Base-by-base conservation (phyloP, 2,329 filamentous ascomycete species). In the Boeremia exigua region DNA sequence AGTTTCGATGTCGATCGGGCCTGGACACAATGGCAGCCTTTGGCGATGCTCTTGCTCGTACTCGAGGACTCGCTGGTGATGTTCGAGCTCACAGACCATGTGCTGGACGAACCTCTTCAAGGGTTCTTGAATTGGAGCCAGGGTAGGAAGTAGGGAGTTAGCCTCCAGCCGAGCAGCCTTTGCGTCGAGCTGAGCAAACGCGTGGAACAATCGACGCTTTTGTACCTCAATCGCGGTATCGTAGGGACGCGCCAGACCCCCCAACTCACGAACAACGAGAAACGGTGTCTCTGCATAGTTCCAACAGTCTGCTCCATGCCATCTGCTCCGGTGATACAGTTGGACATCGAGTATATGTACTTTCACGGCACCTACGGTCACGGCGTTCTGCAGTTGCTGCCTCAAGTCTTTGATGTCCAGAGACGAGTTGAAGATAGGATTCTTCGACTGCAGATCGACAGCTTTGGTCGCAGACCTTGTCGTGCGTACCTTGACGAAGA, bases 321-420 rank as follows among this genome's bases (percentile, higher is more conserved):
- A 56, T 8, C 61, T 56, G 43, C 63, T 64, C 28, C 59, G 66
- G 44, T 70, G 48, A 8, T 62, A 54, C 9, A 69, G 46, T 37
- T 71, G 69, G 2, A 70, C 59, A 17, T 70, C 65, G 1, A 73
- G 44, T 2, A 71, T 42, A 36, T 71, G 66, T 3, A 56, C 58
- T 29, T 68, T 67, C 14, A 57, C 58, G 10, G 66, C 69, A 15
- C 60, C 62, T 4, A 60, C 33, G 4, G 48, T 52, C 11, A 47
- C 32, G 14, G 61, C 58, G 36, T 64, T 66, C 5, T 56, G 54
- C 23, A 73, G 33, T 4, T 70, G 60, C 27, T 69, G 60, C 45
- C 62, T 59, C 34, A 67, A 23, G 4, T 60, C 63, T 29, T 65
- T 63, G 42, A 55, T 52, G 15, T 62, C 48, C 17, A 73, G 40